phyloP scores from a whole-genome alignment of 2,329 filamentous ascomycete species.

The Penicillium janthinellum region DNA sequence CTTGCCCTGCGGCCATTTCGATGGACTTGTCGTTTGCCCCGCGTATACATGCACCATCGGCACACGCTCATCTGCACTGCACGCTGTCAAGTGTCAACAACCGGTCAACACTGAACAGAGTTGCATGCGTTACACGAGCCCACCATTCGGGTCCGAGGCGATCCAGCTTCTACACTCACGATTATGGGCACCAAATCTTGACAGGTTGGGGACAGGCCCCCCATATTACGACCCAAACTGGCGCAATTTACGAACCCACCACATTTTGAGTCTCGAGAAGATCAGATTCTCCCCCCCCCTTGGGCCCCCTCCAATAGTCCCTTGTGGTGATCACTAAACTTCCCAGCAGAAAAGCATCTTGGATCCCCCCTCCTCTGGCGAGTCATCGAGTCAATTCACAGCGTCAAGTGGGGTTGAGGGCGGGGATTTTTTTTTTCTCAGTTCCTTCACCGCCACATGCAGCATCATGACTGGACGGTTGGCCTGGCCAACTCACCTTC shows the following conservation, averaged over 20 bases:
- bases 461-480: conserved; percentile 27
- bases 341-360: not conserved
- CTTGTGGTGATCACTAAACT: not conserved
- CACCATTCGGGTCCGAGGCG: conserved; percentile 13
- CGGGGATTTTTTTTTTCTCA: conserved; percentile 19
- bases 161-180: conserved; percentile 4
- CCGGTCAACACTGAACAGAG: conserved; percentile 4
- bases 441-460: conserved; percentile 33
- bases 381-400: conserved; percentile 5
- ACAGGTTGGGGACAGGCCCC: too few species aligned
- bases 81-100: conserved; percentile 17
- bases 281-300: not conserved
- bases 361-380: not conserved
- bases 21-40: not conserved
- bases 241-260: not conserved
- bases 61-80: not conserved
- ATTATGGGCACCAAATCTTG: not conserved
- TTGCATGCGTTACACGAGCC: conserved; percentile 22
- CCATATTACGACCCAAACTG: not conserved
- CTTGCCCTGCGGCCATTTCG: not conserved
- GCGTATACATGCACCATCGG: conserved; percentile 4
- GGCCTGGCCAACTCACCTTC: conserved; percentile 26
- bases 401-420: conserved; percentile 23
- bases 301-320: not conserved
- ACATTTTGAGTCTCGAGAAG: not conserved